Conservation (phyloP, 2,329 filamentous ascomycete species). For the Elsinoe ampelina region DNA sequence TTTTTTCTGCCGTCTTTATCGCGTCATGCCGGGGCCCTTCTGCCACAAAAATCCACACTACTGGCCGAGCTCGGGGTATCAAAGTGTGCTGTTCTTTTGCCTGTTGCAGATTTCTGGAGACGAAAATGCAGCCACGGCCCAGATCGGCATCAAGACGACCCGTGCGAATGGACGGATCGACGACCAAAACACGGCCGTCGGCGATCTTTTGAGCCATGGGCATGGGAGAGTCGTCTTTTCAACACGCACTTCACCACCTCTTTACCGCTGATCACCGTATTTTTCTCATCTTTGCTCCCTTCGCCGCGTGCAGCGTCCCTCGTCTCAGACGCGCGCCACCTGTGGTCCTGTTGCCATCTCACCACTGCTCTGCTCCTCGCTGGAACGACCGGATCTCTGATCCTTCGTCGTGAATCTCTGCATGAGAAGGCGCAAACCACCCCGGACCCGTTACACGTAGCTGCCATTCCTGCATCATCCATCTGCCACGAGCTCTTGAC, state of each 20-base stretch:
- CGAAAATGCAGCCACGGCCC: not conserved
- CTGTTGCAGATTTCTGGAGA: not conserved
- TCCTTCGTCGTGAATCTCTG: not conserved
- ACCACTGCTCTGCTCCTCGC: not conserved
- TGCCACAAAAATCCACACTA: not conserved
- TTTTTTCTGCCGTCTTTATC: not conserved
- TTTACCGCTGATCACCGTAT: slow-evolving; percentile 7
- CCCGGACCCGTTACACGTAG: slow-evolving; percentile 6
- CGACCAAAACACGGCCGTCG: not conserved
- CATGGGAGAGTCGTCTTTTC: not conserved
- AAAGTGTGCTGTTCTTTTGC: not conserved
- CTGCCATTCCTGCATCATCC: slow-evolving; percentile 3
- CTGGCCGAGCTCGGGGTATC: not conserved
- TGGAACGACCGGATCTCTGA: not conserved
- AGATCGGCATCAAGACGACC: not conserved
- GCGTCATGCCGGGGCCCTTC: not conserved
- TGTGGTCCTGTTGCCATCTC: not conserved
- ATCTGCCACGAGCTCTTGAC: slow-evolving; percentile 1
- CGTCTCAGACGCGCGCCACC: slow-evolving; percentile 1
- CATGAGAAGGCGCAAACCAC: slow-evolving; percentile 1
- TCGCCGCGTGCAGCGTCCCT: not conserved
- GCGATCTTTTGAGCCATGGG: not conserved
- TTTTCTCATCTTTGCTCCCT: not conserved
- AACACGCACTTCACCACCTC: not conserved
- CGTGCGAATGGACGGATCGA: not conserved